Base-by-base conservation (phyloP, 805 yeast genomes). In the Dipodascopsis tothii region DNA sequence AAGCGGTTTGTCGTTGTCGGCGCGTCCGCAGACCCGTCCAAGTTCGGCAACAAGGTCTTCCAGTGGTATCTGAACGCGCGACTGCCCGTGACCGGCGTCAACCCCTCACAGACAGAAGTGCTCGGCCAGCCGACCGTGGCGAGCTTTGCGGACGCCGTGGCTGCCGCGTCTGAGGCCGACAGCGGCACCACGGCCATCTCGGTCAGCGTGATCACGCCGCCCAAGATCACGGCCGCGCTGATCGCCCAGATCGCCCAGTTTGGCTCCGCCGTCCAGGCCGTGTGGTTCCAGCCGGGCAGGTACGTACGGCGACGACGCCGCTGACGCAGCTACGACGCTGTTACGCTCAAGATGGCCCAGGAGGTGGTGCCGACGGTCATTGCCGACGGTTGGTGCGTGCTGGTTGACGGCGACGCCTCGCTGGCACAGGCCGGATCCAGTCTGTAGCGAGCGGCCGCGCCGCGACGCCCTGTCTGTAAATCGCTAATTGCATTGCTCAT, bases 211-310 rank as follows among this genome's bases (percentile, higher is more conserved):
- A 76, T 84, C 41, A 84, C 94, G 0, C 88, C 94, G 2, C 92
- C 94, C 1, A 57, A 59, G 0, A 72, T 80, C 3, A 75, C 86
- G 1, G 64, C 71, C 16, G 59, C 69, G 4, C 58, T 70, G 0
- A 56, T 79, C 30, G 60, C 67, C 7, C 68, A 68, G 14, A 62
- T 74, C 45, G 55, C 61, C 23, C 40, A 56, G 14, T 41, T 57
- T 4, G 57, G 58, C 6, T 45, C 52, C 1, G 44, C 63, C 0
- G 63, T 81, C 14, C 73, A 72, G 54, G 77, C 80, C 1, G 64
- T 83, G 14, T 85, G 94, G 94, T 78, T 82, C 52, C 94, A 84
- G 57, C 94, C 94, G 0, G 94, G 94, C 0, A 25, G 30, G 30
- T 25, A 25, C 9, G 30, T 14, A 25, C 14, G 9, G 30, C 14